Conservation (phyloP, 163 green algal genomes). For the Coccomyxa subellipsoidea region DNA sequence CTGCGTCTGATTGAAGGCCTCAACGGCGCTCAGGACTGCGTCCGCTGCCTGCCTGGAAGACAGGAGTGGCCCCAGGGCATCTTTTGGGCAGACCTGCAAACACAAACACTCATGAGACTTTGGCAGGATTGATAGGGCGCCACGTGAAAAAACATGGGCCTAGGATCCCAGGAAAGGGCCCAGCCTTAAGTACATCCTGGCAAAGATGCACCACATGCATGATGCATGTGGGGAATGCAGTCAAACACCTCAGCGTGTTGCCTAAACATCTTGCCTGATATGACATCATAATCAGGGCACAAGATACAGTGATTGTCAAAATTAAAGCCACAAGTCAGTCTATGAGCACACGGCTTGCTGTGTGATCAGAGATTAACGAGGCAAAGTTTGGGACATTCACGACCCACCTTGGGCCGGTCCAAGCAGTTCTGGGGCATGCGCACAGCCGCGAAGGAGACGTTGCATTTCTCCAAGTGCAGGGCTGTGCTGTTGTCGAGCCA, state of each 20-base stretch:
- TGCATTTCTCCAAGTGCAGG: not conserved
- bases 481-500: not conserved
- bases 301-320: too few relatives aligned
- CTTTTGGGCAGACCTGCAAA: conserved; percentile 15
- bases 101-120: not conserved
- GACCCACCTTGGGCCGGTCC: conserved; percentile 17
- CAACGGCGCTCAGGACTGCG: not conserved
- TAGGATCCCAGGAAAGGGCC: too few relatives aligned
- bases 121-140: not conserved
- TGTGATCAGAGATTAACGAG: not conserved
- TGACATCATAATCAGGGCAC: too few relatives aligned
- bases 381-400: not conserved
- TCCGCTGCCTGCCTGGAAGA: not conserved
- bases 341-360: too few relatives aligned
- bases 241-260: too few relatives aligned
- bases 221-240: too few relatives aligned
- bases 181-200: too few relatives aligned
- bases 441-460: conserved; percentile 19
- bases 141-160: too few relatives aligned
- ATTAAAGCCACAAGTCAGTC: not conserved
- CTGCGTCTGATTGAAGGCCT: not conserved
- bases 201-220: too few relatives aligned
- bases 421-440: conserved; percentile 19
- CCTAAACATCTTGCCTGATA: too few relatives aligned
- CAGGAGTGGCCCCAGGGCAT: conserved; percentile 13